Evolutionary conservation across 2,329 filamentous ascomycete species (phyloP).

Genomic region (Meredithiella fracta): DNA sequence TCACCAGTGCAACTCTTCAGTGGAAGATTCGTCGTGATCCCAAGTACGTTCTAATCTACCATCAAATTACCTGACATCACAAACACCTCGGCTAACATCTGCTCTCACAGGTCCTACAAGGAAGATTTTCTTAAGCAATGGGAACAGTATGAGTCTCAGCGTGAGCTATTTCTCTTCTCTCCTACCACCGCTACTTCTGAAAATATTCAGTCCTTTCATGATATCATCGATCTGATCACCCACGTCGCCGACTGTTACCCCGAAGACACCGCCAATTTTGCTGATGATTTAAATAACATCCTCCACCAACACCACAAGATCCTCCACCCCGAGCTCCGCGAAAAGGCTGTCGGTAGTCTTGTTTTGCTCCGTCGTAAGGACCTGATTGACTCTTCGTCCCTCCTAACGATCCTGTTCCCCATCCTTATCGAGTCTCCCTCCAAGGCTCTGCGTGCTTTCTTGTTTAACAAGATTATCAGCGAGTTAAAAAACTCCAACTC

Average conservation of each 20-base stretch:
- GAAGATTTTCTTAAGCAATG: slow-evolving; percentile 81
- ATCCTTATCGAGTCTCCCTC: slow-evolving; percentile 83
- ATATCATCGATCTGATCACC: slow-evolving; percentile 83
- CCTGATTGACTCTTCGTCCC: slow-evolving; percentile 65
- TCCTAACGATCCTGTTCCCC: slow-evolving; percentile 86
- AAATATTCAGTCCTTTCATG: slow-evolving; percentile 68
- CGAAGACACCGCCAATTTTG: slow-evolving; percentile 58
- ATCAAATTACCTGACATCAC: neutral
- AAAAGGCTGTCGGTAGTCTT: slow-evolving; percentile 86
- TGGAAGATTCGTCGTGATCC: slow-evolving; percentile 85
- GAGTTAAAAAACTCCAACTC: slow-evolving; percentile 79
- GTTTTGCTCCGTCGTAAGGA: slow-evolving; percentile 82
- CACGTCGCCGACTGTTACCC: slow-evolving; percentile 92
- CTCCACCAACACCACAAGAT: slow-evolving; percentile 66
- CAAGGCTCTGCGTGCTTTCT: slow-evolving; percentile 67
- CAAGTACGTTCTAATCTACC: slow-evolving; percentile 32
- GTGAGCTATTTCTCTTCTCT: slow-evolving; percentile 77
- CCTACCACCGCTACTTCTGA: slow-evolving; percentile 63
- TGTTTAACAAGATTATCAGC: slow-evolving; percentile 80
- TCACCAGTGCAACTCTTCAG: slow-evolving; percentile 60
- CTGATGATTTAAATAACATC: slow-evolving; percentile 65
- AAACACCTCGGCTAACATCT: neutral
- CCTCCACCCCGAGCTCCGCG: slow-evolving; percentile 68
- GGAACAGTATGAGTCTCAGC: slow-evolving; percentile 78
- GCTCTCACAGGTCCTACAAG: slow-evolving; percentile 51